These are phyloP conservation scores for Talaromyces trachyspermus DNA, from an alignment of 495 filamentous ascomycete genomes.

Conservation along the genomic window DNA sequence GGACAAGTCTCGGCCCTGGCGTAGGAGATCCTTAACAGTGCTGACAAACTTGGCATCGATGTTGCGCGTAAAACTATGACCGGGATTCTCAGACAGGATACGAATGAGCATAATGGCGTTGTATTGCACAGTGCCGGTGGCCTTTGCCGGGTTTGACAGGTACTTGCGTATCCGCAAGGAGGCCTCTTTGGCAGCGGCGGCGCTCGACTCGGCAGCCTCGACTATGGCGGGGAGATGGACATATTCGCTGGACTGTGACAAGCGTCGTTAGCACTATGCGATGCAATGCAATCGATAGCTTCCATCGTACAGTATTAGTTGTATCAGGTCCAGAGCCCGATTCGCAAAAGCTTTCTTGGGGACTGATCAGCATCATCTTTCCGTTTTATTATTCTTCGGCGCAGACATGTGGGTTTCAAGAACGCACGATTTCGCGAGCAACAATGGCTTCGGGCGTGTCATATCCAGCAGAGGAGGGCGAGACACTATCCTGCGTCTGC, in stretches of 20 bases:
- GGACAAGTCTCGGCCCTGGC: constrained; percentile 60
- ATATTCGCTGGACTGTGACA: constrained; percentile 74
- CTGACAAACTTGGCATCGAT: constrained; percentile 74
- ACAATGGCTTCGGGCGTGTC: constrained; percentile 44
- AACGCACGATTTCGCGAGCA: constrained; percentile 43
- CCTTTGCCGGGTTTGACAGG: constrained; percentile 58
- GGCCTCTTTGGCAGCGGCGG: constrained; percentile 70
- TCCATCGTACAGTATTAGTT: constrained; percentile 50
- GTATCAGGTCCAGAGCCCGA: constrained; percentile 60
- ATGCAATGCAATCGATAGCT: too few species aligned
- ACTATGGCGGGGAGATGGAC: constrained; percentile 92
- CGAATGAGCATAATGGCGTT: constrained; percentile 94
- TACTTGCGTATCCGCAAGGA: constrained; percentile 74
- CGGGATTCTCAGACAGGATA: constrained; percentile 89
- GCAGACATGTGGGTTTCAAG: constrained; percentile 17
- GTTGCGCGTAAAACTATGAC: constrained; percentile 78
- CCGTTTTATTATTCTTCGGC: constrained; percentile 17
- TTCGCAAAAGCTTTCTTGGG: constrained; percentile 67
- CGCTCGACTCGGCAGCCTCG: constrained; percentile 87
- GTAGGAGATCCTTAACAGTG: constrained; percentile 67
- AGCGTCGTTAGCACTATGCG: too few species aligned
- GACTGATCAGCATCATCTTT: constrained; percentile 9
- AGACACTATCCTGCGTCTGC: constrained; percentile 13
- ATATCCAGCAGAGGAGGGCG: constrained; percentile 18
- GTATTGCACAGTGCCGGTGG: constrained; percentile 69